Conservation (phyloP, 805 yeast species). For the Kazachstania bromeliacearum region DNA sequence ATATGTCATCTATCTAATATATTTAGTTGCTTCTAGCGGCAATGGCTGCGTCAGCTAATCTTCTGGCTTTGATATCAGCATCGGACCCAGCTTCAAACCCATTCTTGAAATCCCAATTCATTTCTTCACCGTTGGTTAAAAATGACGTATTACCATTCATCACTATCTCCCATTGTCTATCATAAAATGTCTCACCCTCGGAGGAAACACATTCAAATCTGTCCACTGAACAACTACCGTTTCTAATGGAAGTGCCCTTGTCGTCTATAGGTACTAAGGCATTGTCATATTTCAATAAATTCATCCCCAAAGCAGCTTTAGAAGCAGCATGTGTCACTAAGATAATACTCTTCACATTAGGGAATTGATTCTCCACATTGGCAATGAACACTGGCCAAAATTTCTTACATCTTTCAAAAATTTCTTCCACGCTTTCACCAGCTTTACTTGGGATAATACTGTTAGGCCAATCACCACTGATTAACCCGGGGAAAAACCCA, state of each 20-base stretch:
- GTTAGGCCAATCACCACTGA: slow-evolving; percentile 39
- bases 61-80: slow-evolving; percentile 63
- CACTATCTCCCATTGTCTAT: slow-evolving; percentile 46
- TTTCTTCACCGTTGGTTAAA: slow-evolving; percentile 74
- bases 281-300: slow-evolving; percentile 45
- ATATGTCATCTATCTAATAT: background rate
- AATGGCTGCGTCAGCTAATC: slow-evolving; percentile 6
- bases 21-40: background rate
- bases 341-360: slow-evolving; percentile 51
- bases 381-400: slow-evolving; percentile 55
- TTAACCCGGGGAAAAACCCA: slow-evolving; percentile 44
- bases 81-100: slow-evolving; percentile 84
- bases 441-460: slow-evolving; percentile 48
- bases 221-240: slow-evolving; percentile 84
- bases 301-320: slow-evolving; percentile 80
- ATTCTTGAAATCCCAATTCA: slow-evolving; percentile 84
- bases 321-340: slow-evolving; percentile 90
- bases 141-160: slow-evolving; percentile 71
- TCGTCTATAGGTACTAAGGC: slow-evolving; percentile 46
- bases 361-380: slow-evolving; percentile 45
- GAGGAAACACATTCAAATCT: slow-evolving; percentile 33
- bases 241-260: slow-evolving; percentile 43
- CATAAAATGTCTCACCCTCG: slow-evolving; percentile 12
- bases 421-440: slow-evolving; percentile 70
- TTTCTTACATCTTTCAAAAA: slow-evolving; percentile 48